A percentile compares a stretch with the other conserved stretches of the same genome.
These are phyloP conservation scores for Clitopilus passeckerianus DNA, from an alignment of 768 basidiomycete genomes.

Conservation along the genomic window DNA sequence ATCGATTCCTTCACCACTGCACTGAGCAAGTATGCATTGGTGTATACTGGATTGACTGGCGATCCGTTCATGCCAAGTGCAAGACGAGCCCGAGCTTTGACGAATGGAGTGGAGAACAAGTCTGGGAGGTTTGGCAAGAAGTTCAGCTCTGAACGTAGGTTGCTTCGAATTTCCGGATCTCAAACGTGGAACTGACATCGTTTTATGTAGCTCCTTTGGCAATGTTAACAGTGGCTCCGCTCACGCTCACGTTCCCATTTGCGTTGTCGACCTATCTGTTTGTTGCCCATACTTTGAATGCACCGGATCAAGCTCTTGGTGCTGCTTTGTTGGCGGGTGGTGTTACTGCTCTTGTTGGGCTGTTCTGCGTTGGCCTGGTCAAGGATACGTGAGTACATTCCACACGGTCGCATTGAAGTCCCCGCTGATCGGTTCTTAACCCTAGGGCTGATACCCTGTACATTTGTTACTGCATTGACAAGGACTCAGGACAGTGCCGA, in stretches of 20 bases:
- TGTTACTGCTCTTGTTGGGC: constrained; percentile 74
- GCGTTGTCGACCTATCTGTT: constrained; percentile 82
- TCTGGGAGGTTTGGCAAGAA: constrained; percentile 33
- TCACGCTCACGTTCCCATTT: constrained; percentile 78
- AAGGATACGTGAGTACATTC: constrained; percentile 48
- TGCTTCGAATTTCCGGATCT: no score
- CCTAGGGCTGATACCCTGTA: constrained; percentile 39
- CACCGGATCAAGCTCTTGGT: constrained; percentile 68
- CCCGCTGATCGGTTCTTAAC: background rate
- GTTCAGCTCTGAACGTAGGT: constrained; percentile 58
- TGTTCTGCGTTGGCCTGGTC: constrained; percentile 80
- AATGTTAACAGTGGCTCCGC: constrained; percentile 70
- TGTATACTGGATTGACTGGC: constrained; percentile 75
- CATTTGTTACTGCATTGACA: constrained; percentile 47
- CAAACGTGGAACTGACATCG: no score
- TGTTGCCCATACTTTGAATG: constrained; percentile 73
- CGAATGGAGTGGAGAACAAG: constrained; percentile 23
- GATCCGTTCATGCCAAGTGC: constrained; percentile 61
- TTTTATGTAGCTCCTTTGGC: constrained; percentile 52
- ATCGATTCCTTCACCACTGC: constrained; percentile 48
- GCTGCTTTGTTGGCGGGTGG: constrained; percentile 75
- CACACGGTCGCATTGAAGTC: background rate
- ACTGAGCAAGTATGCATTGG: constrained; percentile 55
- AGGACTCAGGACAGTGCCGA: constrained; percentile 32
- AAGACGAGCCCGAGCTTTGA: constrained; percentile 42